These are phyloP conservation scores for Colletotrichum caudatum DNA, from an alignment of 2,329 filamentous ascomycete genomes.

Conservation along the genomic window DNA sequence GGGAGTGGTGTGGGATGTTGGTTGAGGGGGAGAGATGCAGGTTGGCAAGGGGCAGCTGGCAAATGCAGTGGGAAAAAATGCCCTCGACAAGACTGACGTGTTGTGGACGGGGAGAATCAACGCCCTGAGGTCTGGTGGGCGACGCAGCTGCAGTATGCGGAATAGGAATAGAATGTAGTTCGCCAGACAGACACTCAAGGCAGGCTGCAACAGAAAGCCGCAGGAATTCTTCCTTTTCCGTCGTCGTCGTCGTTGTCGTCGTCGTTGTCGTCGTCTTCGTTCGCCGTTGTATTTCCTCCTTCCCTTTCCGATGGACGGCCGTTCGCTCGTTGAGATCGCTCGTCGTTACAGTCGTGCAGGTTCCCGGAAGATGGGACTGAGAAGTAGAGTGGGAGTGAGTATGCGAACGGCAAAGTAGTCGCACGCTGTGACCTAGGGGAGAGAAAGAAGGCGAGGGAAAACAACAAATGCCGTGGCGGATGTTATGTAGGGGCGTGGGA, in stretches of 20 bases:
- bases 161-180: slow-evolving; percentile 10
- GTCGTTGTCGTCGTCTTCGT: too few relatives aligned
- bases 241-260: background rate
- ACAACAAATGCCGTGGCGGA: slow-evolving; percentile 35
- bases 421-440: slow-evolving; percentile 34
- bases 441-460: background rate
- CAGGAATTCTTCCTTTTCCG: slow-evolving; percentile 10
- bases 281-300: background rate
- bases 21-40: slow-evolving; percentile 31
- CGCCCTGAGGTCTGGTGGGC: slow-evolving; percentile 4
- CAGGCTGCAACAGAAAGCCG: slow-evolving; percentile 30
- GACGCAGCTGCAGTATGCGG: slow-evolving; percentile 21
- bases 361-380: slow-evolving; percentile 35
- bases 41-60: slow-evolving; percentile 30
- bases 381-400: slow-evolving; percentile 15
- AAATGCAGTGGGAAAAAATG: slow-evolving; percentile 23
- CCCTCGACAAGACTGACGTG: slow-evolving; percentile 32
- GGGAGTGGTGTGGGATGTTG: slow-evolving; percentile 20
- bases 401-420: slow-evolving; percentile 31
- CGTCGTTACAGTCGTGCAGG: slow-evolving; percentile 33
- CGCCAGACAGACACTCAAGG: slow-evolving; percentile 16
- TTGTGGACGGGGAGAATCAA: background rate
- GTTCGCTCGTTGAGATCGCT: slow-evolving; percentile 37
- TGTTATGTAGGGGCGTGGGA: slow-evolving; percentile 38
- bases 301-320: slow-evolving; percentile 11